Evolutionary conservation across 805 yeast species (phyloP).

Genomic region (Kazachstania viticola): DNA sequence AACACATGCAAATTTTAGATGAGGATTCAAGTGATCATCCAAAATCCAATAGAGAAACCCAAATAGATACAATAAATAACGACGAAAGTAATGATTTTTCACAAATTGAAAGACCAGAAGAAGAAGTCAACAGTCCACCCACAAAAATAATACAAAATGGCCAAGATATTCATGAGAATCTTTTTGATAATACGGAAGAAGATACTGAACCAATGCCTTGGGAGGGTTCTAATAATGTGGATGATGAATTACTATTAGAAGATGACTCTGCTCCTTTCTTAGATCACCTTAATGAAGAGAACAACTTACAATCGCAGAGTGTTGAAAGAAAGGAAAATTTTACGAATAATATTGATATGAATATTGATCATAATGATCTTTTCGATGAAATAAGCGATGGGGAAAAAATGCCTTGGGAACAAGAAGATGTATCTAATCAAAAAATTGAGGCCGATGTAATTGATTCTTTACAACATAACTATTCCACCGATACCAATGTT

Average conservation of each 20-base stretch:
- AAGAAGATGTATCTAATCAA: background rate
- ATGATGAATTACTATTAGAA: background rate
- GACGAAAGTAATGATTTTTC: too few relatives aligned
- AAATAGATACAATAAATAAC: too few relatives aligned
- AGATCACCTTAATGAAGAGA: background rate
- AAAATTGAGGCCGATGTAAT: background rate
- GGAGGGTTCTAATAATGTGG: constrained; percentile 4
- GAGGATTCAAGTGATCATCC: too few relatives aligned
- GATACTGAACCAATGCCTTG: constrained; percentile 10
- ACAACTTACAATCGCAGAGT: background rate
- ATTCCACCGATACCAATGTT: background rate
- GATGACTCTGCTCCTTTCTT: background rate
- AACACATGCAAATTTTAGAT: too few relatives aligned
- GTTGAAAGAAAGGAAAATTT: background rate
- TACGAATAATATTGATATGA: too few relatives aligned
- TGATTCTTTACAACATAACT: background rate
- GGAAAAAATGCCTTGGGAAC: constrained; percentile 12
- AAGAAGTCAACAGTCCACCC: too few relatives aligned
- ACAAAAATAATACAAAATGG: background rate
- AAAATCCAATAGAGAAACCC: too few relatives aligned
- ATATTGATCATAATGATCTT: background rate
- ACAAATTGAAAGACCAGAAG: too few relatives aligned
- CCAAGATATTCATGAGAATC: background rate
- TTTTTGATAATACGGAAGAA: background rate
- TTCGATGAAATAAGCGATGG: background rate